phyloP scores from a whole-genome alignment of 2,329 filamentous ascomycete genomes.

The Ophiosphaerella herpotricha region DNA sequence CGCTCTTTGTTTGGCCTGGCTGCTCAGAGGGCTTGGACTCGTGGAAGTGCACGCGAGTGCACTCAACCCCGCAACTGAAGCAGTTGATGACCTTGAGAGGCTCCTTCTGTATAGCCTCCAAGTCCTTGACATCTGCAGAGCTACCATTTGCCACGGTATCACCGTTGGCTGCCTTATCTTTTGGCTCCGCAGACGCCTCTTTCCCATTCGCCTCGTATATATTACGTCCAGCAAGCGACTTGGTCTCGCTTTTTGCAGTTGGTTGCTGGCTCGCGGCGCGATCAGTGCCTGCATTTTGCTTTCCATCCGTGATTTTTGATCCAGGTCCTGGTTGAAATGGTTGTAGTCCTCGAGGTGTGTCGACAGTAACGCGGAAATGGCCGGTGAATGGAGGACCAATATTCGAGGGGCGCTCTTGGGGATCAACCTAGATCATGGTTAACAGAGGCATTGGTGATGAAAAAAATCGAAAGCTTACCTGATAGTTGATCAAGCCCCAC shows the following conservation, averaged over 20 bases:
- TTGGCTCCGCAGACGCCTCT: slow-evolving; percentile 69
- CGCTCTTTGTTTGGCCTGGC: slow-evolving; percentile 56
- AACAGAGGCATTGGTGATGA: background rate
- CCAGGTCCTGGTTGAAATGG: slow-evolving; percentile 91
- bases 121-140: slow-evolving; percentile 64
- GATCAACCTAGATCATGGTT: slow-evolving; percentile 74
- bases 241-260: slow-evolving; percentile 77
- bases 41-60: slow-evolving; percentile 73
- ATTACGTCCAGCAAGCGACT: slow-evolving; percentile 90
- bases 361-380: slow-evolving; percentile 94
- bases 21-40: slow-evolving; percentile 64
- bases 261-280: slow-evolving; percentile 67
- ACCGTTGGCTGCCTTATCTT: slow-evolving; percentile 56
- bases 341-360: slow-evolving; percentile 92
- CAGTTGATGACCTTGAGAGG: slow-evolving; percentile 75
- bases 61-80: slow-evolving; percentile 90
- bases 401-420: slow-evolving; percentile 90
- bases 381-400: slow-evolving; percentile 96
- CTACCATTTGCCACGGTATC: slow-evolving; percentile 73
- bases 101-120: slow-evolving; percentile 64
- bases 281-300: slow-evolving; percentile 71
- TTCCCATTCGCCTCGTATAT: slow-evolving; percentile 94
- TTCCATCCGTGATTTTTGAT: slow-evolving; percentile 64
- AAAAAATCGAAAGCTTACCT: slow-evolving; percentile 61
- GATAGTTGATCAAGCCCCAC: slow-evolving; percentile 98